phyloP scores from a whole-genome alignment of 805 yeast genomes.

The Teunomyces aglyptinius region DNA sequence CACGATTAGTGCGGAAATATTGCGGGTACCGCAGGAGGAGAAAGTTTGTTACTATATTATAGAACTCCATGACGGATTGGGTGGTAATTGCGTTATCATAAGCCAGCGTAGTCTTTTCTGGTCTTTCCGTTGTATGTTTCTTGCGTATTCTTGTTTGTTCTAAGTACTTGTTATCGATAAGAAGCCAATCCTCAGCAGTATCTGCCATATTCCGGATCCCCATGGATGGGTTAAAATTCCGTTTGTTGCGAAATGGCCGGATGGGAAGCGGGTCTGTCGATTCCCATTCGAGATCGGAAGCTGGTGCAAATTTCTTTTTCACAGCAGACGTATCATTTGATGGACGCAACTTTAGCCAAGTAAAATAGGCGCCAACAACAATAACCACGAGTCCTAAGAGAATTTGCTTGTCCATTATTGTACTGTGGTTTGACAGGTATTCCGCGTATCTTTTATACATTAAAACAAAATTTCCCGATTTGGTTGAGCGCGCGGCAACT shows the following conservation, averaged over 20 bases:
- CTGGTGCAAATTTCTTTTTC: background rate
- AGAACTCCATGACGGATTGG: constrained; percentile 49
- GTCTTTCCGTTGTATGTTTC: constrained; percentile 27
- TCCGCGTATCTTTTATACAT: background rate
- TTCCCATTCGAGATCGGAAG: constrained; percentile 42
- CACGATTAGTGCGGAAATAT: constrained; percentile 38
- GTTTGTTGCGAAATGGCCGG: constrained; percentile 38
- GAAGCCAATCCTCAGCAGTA: constrained; percentile 54
- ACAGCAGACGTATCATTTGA: background rate
- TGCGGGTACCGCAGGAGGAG: constrained; percentile 52
- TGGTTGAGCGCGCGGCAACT: background rate
- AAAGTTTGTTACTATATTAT: constrained; percentile 40
- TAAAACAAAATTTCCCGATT: background rate
- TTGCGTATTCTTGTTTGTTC: constrained; percentile 41
- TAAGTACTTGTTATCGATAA: constrained; percentile 60
- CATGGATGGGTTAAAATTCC: constrained; percentile 35
- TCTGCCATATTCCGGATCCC: constrained; percentile 28
- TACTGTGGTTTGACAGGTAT: background rate
- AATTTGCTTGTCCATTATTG: background rate
- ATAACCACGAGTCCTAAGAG: background rate
- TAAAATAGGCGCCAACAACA: background rate
- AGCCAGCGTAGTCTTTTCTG: constrained; percentile 30
- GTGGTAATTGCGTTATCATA: constrained; percentile 18
- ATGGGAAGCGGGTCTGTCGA: constrained; percentile 35
- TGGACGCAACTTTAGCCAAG: background rate